Evolutionary conservation across 148 eudicot species (phyloP).

Genomic region (Camellia lanceoleosa): DNA sequence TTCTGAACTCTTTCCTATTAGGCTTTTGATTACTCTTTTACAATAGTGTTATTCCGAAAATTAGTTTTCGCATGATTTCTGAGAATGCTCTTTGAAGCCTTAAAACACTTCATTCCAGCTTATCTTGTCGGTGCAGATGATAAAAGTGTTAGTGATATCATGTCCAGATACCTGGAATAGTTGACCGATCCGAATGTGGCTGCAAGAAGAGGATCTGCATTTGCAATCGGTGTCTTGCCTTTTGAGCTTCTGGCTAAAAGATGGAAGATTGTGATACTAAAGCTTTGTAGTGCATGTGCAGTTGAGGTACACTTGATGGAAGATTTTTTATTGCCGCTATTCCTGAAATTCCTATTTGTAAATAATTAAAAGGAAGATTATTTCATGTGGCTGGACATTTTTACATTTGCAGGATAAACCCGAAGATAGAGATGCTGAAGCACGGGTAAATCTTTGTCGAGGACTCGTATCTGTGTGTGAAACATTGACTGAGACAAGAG

Average conservation of each 20-base stretch:
- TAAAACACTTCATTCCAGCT: too few relatives aligned
- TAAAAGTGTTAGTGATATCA: slow-evolving; percentile 44
- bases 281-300: too few relatives aligned
- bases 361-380: background rate
- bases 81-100: too few relatives aligned
- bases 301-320: too few relatives aligned
- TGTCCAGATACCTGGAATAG: too few relatives aligned
- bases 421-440: slow-evolving; percentile 94
- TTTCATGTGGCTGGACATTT: slow-evolving; percentile 6
- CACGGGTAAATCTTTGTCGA: slow-evolving; percentile 92
- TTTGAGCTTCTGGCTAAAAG: slow-evolving; percentile 55
- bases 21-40: too few relatives aligned
- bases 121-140: slow-evolving; percentile 53
- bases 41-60: too few relatives aligned
- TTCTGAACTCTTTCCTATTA: too few relatives aligned
- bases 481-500: slow-evolving; percentile 44
- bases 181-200: slow-evolving; percentile 88
- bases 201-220: slow-evolving; percentile 92
- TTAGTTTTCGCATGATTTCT: too few relatives aligned
- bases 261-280: too few relatives aligned
- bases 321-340: slow-evolving; percentile 20
- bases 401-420: slow-evolving; percentile 59
- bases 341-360: background rate
- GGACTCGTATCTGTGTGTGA: slow-evolving; percentile 79
- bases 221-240: slow-evolving; percentile 85